These are phyloP conservation scores for Escovopsis weberi DNA, from an alignment of 2,329 filamentous ascomycete genomes.

Conservation along the genomic window DNA sequence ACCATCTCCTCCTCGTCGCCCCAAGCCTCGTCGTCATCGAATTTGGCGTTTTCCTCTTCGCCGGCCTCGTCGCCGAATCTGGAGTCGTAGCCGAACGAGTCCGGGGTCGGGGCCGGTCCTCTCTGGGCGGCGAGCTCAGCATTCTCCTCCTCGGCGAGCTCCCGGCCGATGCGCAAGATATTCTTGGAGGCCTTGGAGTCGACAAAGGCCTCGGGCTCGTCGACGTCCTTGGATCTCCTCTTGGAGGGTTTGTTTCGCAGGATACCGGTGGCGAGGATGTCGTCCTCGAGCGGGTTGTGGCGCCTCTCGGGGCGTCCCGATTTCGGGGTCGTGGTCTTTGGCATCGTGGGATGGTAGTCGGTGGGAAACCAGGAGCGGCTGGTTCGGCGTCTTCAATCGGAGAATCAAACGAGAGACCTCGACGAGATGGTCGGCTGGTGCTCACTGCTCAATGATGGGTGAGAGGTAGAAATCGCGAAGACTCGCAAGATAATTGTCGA, in stretches of 20 bases:
- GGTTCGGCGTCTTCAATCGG: background rate
- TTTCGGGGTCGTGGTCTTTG: constrained; percentile 55
- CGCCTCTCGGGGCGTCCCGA: constrained; percentile 46
- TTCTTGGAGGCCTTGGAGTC: constrained; percentile 79
- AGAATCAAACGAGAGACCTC: background rate
- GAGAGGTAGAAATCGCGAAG: constrained; percentile 6
- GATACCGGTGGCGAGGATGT: constrained; percentile 56
- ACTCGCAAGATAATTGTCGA: constrained; percentile 6
- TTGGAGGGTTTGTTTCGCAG: constrained; percentile 64
- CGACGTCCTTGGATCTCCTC: constrained; percentile 47
- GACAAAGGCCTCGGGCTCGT: constrained; percentile 55
- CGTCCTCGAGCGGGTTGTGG: constrained; percentile 85
- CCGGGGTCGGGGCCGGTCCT: constrained; percentile 22
- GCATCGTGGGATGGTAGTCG: constrained; percentile 42
- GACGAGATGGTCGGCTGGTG: background rate
- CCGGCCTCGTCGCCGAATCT: constrained; percentile 47
- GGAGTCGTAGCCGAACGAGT: constrained; percentile 66
- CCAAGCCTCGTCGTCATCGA: constrained; percentile 42
- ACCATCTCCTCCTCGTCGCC: constrained; percentile 66
- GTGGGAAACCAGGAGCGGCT: background rate
- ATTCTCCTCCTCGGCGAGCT: constrained; percentile 69
- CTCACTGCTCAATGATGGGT: background rate
- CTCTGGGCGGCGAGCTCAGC: constrained; percentile 18
- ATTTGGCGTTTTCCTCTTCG: constrained; percentile 22
- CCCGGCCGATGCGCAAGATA: constrained; percentile 79